Base-by-base conservation (phyloP, 345 rosid genomes). In the Bruguiera sexangula region DNA sequence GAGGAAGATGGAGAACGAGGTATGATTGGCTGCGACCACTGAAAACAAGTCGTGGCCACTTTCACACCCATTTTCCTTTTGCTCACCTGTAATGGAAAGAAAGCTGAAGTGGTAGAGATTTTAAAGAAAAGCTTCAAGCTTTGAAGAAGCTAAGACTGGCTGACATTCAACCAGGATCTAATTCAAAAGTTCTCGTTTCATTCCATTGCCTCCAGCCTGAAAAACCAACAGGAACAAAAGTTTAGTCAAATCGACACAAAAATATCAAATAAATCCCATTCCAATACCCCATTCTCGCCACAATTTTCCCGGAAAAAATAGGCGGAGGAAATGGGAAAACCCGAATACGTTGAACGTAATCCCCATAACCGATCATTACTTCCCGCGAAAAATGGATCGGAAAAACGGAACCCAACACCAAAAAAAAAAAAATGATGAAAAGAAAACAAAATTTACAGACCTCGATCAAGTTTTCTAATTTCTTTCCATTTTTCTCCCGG, bases 1-100 rank as follows among this genome's bases (percentile, higher is more conserved):
- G 90, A 85, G 24, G 87, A 81, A 0, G 94, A 81, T 3, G 93
- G 79, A 70, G 86, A 69, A 2, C 80, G 92, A 56, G 82, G 85
- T 63, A 82, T 9, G 24, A 80, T 76, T 21, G 85, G 84, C 60
- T 85, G 87, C 32, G 88, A 76, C 91, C 88, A 87, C 31, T 82
- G 95, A 29, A 89, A 84, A 68, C 82, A 72, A 1, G 84, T 62
- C 36, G 82, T 68, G 5, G 82, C 89, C 56, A 82, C 90, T 84
- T 87, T 87, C 82, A 83, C 82, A n/a, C 79, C 90, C 98, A 93
- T 93, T 46, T 73, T 75, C 37, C 6, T 34, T 34, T 34, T 34
- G 37, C 1, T 34, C 9, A 34, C 37, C 37, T 0, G 9, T 2
- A 34, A 34, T 36, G 53, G 8, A 1, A 2, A 15, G 13, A 27